Evolutionary conservation across 768 basidiomycete species (phyloP).

Genomic region (Xerocomellus chrysenteron): DNA sequence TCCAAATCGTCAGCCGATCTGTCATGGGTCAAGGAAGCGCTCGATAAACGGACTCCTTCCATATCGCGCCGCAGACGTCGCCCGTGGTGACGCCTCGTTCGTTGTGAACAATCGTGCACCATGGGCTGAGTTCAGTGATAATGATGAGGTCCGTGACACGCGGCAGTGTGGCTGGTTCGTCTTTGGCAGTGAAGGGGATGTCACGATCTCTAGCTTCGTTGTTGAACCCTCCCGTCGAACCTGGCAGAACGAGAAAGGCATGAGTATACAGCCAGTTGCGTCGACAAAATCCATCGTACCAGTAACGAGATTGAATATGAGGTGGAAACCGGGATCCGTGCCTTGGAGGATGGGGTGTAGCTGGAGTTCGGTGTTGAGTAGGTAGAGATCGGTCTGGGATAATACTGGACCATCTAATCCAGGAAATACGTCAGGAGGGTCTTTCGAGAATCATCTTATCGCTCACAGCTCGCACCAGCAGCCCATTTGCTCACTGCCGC

Average conservation of each 20-base stretch:
- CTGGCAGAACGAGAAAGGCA: constrained; percentile 28
- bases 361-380: constrained; percentile 67
- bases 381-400: constrained; percentile 77
- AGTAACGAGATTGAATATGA: constrained; percentile 69
- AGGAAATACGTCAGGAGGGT: neutral
- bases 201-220: constrained; percentile 58
- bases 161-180: constrained; percentile 70
- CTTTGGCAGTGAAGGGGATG: constrained; percentile 50
- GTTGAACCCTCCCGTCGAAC: constrained; percentile 63
- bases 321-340: constrained; percentile 48
- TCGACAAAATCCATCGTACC: constrained; percentile 40
- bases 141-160: constrained; percentile 59
- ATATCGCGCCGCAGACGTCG: constrained; percentile 71
- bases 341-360: constrained; percentile 71
- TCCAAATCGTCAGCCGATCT: constrained; percentile 11
- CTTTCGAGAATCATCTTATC: neutral
- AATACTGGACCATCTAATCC: constrained; percentile 73
- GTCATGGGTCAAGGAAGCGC: neutral
- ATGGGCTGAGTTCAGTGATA: constrained; percentile 63
- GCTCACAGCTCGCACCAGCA: constrained; percentile 37
- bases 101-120: constrained; percentile 76
- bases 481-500: constrained; percentile 35
- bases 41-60: constrained; percentile 62
- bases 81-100: constrained; percentile 71
- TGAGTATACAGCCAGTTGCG: neutral